Evolutionary conservation across 202 grass and related monocot species (phyloP).

Genomic region (Setaria italica): DNA sequence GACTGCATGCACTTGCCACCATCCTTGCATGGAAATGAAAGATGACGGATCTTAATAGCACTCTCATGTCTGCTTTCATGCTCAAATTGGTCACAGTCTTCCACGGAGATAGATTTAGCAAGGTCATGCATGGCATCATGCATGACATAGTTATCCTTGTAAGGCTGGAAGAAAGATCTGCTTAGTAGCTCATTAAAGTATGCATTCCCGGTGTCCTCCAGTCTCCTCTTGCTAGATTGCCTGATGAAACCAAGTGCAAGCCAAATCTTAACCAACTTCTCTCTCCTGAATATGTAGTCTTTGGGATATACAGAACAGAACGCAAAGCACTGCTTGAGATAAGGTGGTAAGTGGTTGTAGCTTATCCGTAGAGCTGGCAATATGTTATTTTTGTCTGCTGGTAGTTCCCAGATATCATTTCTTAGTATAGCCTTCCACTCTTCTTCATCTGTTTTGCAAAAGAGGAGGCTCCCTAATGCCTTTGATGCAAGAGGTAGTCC

Average conservation of each 20-base stretch:
- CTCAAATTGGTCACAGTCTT: constrained; percentile 60
- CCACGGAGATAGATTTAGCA: constrained; percentile 61
- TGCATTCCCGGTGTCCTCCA: constrained; percentile 60
- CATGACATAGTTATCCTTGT: constrained; percentile 68
- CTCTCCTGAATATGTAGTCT: constrained; percentile 68
- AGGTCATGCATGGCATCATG: constrained; percentile 79
- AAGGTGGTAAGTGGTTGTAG: constrained; percentile 69
- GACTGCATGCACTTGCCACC: constrained; percentile 47
- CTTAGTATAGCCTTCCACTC: constrained; percentile 67
- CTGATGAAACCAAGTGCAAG: constrained; percentile 64
- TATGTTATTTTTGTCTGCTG: constrained; percentile 57
- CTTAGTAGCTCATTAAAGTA: constrained; percentile 71
- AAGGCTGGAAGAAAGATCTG: constrained; percentile 74
- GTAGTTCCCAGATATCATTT: constrained; percentile 71
- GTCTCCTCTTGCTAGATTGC: constrained; percentile 49
- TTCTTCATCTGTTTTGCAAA: constrained; percentile 61
- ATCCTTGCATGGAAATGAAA: constrained; percentile 62
- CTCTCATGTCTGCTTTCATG: constrained; percentile 14
- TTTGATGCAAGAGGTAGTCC: constrained; percentile 78
- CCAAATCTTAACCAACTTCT: constrained; percentile 73
- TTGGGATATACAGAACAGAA: constrained; percentile 76
- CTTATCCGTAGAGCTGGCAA: constrained; percentile 67
- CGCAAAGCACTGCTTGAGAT: constrained; percentile 82
- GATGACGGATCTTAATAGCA: constrained; percentile 60
- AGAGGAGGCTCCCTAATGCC: constrained; percentile 73